Conservation (phyloP, 2,329 filamentous ascomycete genomes). For the Blastomyces silverae region DNA sequence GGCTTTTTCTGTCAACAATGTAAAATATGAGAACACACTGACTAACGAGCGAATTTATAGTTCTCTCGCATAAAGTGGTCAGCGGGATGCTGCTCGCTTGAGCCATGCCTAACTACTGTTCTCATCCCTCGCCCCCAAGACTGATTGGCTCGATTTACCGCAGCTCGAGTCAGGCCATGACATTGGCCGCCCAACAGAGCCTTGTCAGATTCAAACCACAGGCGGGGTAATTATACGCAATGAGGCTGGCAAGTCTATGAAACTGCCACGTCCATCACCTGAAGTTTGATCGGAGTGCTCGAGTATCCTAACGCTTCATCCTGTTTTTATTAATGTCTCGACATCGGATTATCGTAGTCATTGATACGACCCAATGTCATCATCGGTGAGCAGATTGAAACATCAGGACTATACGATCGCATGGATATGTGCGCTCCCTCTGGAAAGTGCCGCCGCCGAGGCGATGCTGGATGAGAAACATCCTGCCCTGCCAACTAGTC, state of each 20-base stretch:
- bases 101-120: too few species aligned
- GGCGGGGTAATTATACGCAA: background rate
- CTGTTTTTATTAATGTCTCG: background rate
- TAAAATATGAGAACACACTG: too few species aligned
- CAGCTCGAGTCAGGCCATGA: too few species aligned
- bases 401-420: conserved; percentile 17
- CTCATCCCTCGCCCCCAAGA: background rate
- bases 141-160: background rate
- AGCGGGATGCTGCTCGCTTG: too few species aligned
- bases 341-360: background rate
- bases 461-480: conserved; percentile 19
- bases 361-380: background rate
- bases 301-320: background rate
- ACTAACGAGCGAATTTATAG: too few species aligned
- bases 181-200: too few species aligned
- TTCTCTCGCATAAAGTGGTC: too few species aligned
- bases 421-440: conserved; percentile 17
- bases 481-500: conserved; percentile 1
- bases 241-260: background rate
- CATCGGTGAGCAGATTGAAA: background rate
- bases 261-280: background rate
- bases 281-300: background rate
- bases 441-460: conserved; percentile 15
- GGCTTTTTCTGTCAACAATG: too few species aligned
- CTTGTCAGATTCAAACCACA: background rate